A percentile compares a stretch with the other conserved stretches of the same genome.
Evolutionary conservation across 192 early-diverging fungal species (phyloP).

Genomic region (Podila minutissima): DNA sequence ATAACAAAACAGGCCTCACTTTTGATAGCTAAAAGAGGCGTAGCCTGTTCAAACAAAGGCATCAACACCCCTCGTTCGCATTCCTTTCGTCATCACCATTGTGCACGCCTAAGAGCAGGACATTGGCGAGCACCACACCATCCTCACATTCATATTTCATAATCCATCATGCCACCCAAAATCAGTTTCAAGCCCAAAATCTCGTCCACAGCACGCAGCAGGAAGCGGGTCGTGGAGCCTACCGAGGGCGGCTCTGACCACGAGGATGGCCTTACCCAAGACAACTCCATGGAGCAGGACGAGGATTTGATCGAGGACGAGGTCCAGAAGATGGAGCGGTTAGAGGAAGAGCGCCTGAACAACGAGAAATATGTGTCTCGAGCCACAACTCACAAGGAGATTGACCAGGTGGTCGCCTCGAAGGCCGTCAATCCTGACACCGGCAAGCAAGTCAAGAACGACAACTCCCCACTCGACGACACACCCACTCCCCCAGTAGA

Average conservation of each 20-base stretch:
- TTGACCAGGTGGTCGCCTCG: not conserved
- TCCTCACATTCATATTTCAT: not conserved
- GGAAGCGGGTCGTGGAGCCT: slow-evolving; percentile 11
- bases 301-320: slow-evolving; percentile 29
- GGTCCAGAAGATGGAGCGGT: slow-evolving; percentile 20
- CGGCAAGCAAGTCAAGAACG: not conserved
- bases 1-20: too few relatives aligned
- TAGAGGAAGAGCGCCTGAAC: slow-evolving; percentile 38
- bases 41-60: too few relatives aligned
- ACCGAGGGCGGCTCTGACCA: slow-evolving; percentile 29
- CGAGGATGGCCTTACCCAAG: slow-evolving; percentile 5
- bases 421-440: too few relatives aligned
- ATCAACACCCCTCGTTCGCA: too few relatives aligned
- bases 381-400: slow-evolving; percentile 3
- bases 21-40: too few relatives aligned
- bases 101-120: too few relatives aligned
- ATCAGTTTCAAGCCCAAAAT: slow-evolving; percentile 34
- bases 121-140: too few relatives aligned
- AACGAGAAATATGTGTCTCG: slow-evolving; percentile 7
- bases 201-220: slow-evolving; percentile 19
- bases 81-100: too few relatives aligned
- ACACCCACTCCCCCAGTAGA: not conserved
- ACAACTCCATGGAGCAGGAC: slow-evolving; percentile 11
- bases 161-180: slow-evolving; percentile 31
- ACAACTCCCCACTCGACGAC: slow-evolving; percentile 13